Conservation (phyloP, 768 basidiomycete species). For the Lactarius evosmus region DNA sequence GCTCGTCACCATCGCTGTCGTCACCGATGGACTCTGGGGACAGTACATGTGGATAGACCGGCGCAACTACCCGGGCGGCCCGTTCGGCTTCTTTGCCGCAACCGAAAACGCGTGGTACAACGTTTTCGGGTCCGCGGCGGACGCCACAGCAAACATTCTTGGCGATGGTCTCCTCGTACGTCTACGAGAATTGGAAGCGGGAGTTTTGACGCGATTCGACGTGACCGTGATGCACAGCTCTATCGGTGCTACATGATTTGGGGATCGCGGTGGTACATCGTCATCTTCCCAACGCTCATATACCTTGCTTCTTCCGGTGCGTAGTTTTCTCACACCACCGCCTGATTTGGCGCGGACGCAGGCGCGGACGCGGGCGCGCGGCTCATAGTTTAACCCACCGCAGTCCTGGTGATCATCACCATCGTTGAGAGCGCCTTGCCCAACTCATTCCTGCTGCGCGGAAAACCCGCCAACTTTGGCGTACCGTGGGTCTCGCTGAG, state of each 20-base stretch:
- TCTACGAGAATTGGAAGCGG: neutral
- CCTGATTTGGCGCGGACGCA: neutral
- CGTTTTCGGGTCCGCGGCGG: slow-evolving; percentile 30
- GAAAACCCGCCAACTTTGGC: slow-evolving; percentile 39
- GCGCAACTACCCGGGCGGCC: slow-evolving; percentile 32
- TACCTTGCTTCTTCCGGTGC: slow-evolving; percentile 31
- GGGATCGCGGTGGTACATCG: slow-evolving; percentile 27
- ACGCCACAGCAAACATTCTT: slow-evolving; percentile 30
- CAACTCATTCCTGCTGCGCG: slow-evolving; percentile 41
- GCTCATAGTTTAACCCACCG: neutral
- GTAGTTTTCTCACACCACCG: neutral
- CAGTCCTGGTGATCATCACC: slow-evolving; percentile 42
- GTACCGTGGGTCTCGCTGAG: slow-evolving; percentile 42
- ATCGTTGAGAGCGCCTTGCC: slow-evolving; percentile 41
- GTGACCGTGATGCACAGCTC: slow-evolving; percentile 19
- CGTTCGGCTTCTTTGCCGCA: slow-evolving; percentile 28
- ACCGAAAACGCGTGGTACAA: slow-evolving; percentile 30
- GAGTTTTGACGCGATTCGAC: neutral
- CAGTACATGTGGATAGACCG: slow-evolving; percentile 34
- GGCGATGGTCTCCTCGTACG: slow-evolving; percentile 33
- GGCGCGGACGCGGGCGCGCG: neutral
- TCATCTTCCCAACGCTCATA: slow-evolving; percentile 29
- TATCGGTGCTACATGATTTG: slow-evolving; percentile 33
- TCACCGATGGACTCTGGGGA: slow-evolving; percentile 32
- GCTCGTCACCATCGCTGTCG: slow-evolving; percentile 33